Evolutionary conservation across 352 stramenopile species (phyloP), one percentile per base, ranked within the genome.

Genomic region (Lagenidium sp.): DNA sequence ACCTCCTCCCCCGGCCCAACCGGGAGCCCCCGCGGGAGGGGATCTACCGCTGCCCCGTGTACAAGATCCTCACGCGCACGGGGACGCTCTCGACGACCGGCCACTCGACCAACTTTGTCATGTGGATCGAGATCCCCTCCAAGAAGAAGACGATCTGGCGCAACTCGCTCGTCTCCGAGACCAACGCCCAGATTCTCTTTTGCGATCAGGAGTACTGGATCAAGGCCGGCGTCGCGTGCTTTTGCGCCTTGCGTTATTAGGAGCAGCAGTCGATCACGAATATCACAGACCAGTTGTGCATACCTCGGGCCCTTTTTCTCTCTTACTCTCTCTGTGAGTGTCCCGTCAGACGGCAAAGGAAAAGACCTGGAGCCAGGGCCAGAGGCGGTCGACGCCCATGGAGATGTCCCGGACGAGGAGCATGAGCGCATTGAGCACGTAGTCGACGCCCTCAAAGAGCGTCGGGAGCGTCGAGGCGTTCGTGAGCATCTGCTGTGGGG

Each of bases 61-160:
- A 96, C 55, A 96, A 96, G 64, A 82, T 94, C 18, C 60, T 96
- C 26, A 90, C 72, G 19, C 68, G 85, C 20, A 63, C 83, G 41
- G 94, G 94, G 22, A 97, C 87, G 28, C 62, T 98, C 12, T 97
- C 88, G 1, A 98, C 94, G 13, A 98, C 94, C 0, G 94, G 94
- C 31, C 94, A 98, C 58, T 97, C 82, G 25, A 98, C 94, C 20
- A 98, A 98, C 72, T 98, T 98, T 65, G 83, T 98, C 44, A 96
- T 97, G 55, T 98, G 93, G 94, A 95, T 98, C 50, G 91, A 98
- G 41, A 77, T 98, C 13, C 94, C 94, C 25, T 80, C 72, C 16
- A 79, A 73, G 52, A 82, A 85, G 38, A 51, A 58, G 74, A 79
- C 48, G 51, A 68, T 55, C 69, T 70, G 36, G 64, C 68, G 70